phyloP scores from a whole-genome alignment of 75 land plant genomes.

The Cunninghamia lanceolata region DNA sequence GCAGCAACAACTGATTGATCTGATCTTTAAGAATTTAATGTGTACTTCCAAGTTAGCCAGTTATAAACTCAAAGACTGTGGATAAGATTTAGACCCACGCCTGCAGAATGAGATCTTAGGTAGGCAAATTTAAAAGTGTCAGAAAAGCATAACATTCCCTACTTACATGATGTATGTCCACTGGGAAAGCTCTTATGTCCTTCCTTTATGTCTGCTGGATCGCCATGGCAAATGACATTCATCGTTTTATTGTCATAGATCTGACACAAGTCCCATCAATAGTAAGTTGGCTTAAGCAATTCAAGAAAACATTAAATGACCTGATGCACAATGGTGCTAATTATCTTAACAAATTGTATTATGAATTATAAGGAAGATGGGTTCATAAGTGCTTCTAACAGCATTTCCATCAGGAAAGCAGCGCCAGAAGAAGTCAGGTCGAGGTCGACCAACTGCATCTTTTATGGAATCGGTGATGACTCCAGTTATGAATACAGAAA shows the following conservation, averaged over 20 bases:
- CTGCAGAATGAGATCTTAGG: background rate
- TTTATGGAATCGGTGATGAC: constrained; percentile 86
- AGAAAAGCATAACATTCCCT: constrained; percentile 1
- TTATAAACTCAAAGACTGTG: background rate
- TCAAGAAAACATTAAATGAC: background rate
- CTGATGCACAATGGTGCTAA: background rate
- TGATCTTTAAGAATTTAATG: background rate
- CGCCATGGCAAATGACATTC: constrained; percentile 61
- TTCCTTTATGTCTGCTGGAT: constrained; percentile 61
- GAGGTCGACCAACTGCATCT: constrained; percentile 90
- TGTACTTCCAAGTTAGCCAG: background rate
- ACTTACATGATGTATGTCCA: constrained; percentile 63
- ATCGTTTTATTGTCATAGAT: constrained; percentile 37
- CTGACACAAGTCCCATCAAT: constrained; percentile 22
- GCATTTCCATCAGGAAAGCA: constrained; percentile 88
- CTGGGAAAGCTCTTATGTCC: constrained; percentile 92
- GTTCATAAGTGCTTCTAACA: constrained; percentile 25
- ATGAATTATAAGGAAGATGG: background rate
- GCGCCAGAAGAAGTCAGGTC: constrained; percentile 93
- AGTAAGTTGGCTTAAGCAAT: background rate
- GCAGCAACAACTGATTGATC: background rate
- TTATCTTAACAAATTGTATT: background rate
- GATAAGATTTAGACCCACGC: background rate
- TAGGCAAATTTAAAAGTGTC: background rate
- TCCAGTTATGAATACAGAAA: constrained; percentile 62